Evolutionary conservation across 2,329 filamentous ascomycete genomes (phyloP).

Genomic region (Aspergillus jensenii): DNA sequence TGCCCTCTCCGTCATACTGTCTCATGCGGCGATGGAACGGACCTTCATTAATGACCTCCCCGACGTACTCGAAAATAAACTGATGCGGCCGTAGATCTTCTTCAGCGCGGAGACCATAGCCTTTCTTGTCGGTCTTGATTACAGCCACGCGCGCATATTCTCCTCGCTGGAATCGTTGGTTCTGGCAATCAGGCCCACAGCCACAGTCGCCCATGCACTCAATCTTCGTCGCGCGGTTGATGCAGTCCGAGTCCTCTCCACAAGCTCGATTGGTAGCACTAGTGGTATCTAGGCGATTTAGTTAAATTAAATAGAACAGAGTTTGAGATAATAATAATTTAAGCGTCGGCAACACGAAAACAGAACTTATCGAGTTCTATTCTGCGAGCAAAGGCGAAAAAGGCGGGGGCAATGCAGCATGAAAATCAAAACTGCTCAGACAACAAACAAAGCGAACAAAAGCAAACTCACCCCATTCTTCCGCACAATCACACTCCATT

Average conservation of each 20-base stretch:
- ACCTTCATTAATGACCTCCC: conserved; percentile 93
- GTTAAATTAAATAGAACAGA: background rate
- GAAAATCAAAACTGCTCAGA: conserved; percentile 6
- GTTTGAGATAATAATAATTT: background rate
- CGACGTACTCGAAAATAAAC: conserved; percentile 97
- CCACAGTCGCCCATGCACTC: conserved; percentile 87
- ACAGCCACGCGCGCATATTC: conserved; percentile 90
- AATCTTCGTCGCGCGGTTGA: conserved; percentile 97
- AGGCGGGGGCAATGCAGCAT: background rate
- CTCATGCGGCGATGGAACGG: conserved; percentile 87
- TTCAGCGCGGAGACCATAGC: conserved; percentile 85
- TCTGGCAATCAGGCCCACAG: conserved; percentile 85
- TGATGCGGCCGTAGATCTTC: conserved; percentile 74
- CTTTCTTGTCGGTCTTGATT: conserved; percentile 98
- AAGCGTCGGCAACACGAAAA: background rate
- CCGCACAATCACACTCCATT: conserved; percentile 90
- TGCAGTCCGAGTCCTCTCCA: conserved; percentile 95
- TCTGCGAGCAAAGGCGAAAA: background rate
- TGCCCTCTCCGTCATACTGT: conserved; percentile 91
- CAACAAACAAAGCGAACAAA: conserved; percentile 4
- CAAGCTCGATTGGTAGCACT: conserved; percentile 73
- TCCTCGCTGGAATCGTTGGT: conserved; percentile 89
- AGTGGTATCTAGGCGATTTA: conserved; percentile 45
- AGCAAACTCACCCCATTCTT: conserved; percentile 81
- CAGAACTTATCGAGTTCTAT: background rate